These are phyloP conservation scores for Rhodotorula sp. DNA, from an alignment of 1,284 basidiomycete species.

Conservation along the genomic window DNA sequence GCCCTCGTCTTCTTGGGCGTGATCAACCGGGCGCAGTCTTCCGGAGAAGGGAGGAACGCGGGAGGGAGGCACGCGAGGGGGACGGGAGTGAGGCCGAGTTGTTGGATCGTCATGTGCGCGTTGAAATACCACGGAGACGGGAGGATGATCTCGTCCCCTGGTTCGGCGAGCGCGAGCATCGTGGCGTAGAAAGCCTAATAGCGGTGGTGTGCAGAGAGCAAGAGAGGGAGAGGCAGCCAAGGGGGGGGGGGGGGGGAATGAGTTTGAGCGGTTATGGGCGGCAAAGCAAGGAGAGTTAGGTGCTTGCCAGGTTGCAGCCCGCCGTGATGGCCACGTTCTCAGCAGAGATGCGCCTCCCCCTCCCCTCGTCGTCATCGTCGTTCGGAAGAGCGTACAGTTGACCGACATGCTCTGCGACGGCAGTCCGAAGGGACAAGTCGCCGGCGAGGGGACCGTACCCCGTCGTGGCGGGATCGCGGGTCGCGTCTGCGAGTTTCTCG, in stretches of 20 bases:
- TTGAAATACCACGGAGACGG: conserved; percentile 63
- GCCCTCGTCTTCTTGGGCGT: conserved; percentile 61
- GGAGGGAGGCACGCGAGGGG: conserved; percentile 59
- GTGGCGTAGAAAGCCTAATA: conserved; percentile 64
- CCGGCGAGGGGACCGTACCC: conserved; percentile 70
- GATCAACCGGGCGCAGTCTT: conserved; percentile 57
- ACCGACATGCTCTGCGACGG: conserved; percentile 66
- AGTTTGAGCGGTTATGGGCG: neutral
- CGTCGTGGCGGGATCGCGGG: conserved; percentile 55
- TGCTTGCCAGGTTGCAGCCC: conserved; percentile 53
- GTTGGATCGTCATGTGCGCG: conserved; percentile 32
- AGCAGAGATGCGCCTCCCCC: neutral
- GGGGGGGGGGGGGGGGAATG: neutral
- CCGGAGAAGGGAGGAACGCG: conserved; percentile 63
- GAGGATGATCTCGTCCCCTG: conserved; percentile 73
- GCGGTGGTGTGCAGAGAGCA: conserved; percentile 59
- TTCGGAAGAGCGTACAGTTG: conserved; percentile 57
- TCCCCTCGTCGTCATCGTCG: neutral
- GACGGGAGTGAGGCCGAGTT: conserved; percentile 57
- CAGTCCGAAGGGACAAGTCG: conserved; percentile 60
- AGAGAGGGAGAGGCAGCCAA: too few relatives aligned
- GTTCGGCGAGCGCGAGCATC: conserved; percentile 65
- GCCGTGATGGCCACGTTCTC: conserved; percentile 57
- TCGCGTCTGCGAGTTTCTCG: conserved; percentile 56
- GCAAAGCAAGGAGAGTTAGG: conserved; percentile 11